Evolutionary conservation across 2,329 filamentous ascomycete species (phyloP), one percentile per base, ranked within the genome.

Genomic region (Colletotrichum phormii): DNA sequence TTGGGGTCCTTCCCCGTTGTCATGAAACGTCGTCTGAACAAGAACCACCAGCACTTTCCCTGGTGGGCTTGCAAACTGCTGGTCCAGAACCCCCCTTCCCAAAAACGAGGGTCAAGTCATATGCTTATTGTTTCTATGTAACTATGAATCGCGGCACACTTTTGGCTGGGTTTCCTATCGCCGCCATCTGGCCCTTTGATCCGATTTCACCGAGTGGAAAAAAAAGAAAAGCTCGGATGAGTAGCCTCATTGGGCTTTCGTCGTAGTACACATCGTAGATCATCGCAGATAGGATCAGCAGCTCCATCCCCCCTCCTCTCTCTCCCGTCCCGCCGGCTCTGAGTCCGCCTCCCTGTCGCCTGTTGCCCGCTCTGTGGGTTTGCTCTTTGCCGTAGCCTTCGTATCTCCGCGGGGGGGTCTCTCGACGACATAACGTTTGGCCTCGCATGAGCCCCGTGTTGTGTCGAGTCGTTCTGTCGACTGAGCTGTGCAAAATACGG

Each of bases 61-160:
- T 59, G 59, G 24, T 11, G 53, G 31, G 15, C 24, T 31, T 59
- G 42, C n/a, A 33, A 24, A 51, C 26, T 31, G 18, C 55, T 49
- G 37, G 53, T 24, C 55, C 37, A 51, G 42, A 24, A 63, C 42
- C 59, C 51, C 33, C 35, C 35, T 42, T 42, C 35, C 35, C 35
- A 42, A 24, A 59, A 46, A 53, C 42, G 33, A 66, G 33, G n/a
- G 12, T 57, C 46, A 60, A 33, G 42, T 60, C 58, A 70, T 49
- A 69, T 55, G 46, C 59, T 72, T 64, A 53, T 70, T 55, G 59
- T 61, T 64, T 72, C 55, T 64, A 64, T 72, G 66, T 60, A 70
- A 72, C 59, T 46, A 55, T 57, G 66, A 46, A 51, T 64, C 66
- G 65, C 42, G 60, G 42, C 24, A 37, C 35, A 22, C 18, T 33